A percentile compares a stretch with the other conserved stretches of the same genome.
These are phyloP conservation scores for Casuarina equisetifolia DNA, from an alignment of 306 rosid genomes.

Conservation along the genomic window DNA sequence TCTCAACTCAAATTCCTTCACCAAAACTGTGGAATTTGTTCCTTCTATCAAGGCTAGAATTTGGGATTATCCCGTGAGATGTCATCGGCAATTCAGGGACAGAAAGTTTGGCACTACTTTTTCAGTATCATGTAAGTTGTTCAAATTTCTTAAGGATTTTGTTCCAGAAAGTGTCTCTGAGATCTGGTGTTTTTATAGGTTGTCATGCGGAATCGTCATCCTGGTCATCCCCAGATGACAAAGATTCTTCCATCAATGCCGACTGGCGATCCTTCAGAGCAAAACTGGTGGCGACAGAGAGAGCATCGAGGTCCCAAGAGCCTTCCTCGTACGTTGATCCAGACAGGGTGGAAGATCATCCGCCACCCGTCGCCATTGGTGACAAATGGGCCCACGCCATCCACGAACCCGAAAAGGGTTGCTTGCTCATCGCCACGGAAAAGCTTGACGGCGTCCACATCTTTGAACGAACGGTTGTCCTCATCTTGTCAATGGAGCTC, in stretches of 20 bases:
- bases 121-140: slow-evolving; percentile 54
- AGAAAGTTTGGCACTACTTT: slow-evolving; percentile 38
- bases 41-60: slow-evolving; percentile 29
- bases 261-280: slow-evolving; percentile 97
- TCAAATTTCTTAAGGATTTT: not conserved
- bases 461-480: slow-evolving; percentile 72
- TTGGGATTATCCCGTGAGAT: slow-evolving; percentile 27
- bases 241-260: slow-evolving; percentile 18
- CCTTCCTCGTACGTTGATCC: slow-evolving; percentile 41
- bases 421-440: slow-evolving; percentile 74
- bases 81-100: slow-evolving; percentile 27
- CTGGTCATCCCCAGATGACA: slow-evolving; percentile 46
- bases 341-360: slow-evolving; percentile 41
- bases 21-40: slow-evolving; percentile 35
- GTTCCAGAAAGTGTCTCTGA: not conserved
- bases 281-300: slow-evolving; percentile 64
- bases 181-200: slow-evolving; percentile 30
- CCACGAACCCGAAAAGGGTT: slow-evolving; percentile 85
- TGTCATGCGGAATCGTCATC: slow-evolving; percentile 41
- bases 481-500: slow-evolving; percentile 62
- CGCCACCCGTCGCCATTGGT: slow-evolving; percentile 48
- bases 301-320: slow-evolving; percentile 25
- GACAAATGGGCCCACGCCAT: slow-evolving; percentile 89
- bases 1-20: slow-evolving; percentile 56
- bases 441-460: slow-evolving; percentile 90